Evolutionary conservation across 305 asterid species (phyloP).

Genomic region (Petunia hybrid): DNA sequence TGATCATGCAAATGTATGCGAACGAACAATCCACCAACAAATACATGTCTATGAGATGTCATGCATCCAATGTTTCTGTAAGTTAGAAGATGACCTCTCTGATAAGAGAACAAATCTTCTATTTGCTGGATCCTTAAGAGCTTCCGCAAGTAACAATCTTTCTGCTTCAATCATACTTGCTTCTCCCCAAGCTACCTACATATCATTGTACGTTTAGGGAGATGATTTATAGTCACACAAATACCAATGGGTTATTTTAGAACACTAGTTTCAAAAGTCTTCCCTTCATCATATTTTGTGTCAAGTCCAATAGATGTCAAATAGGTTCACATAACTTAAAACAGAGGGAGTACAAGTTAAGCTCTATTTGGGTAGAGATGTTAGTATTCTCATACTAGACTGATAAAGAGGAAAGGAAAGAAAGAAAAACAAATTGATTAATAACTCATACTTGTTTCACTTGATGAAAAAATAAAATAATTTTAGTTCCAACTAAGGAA

Average conservation of each 20-base stretch:
- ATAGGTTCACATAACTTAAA: too few species aligned
- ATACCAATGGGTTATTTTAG: too few species aligned
- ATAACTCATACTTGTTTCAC: neutral
- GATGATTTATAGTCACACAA: too few species aligned
- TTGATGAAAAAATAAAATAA: too few species aligned
- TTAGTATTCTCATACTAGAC: neutral
- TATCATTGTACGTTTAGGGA: too few species aligned
- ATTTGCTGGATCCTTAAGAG: conserved; percentile 88
- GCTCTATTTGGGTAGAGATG: neutral
- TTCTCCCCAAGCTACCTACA: conserved; percentile 98
- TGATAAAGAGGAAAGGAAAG: neutral
- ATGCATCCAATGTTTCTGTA: conserved; percentile 9
- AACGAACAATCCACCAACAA: neutral
- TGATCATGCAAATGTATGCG: neutral
- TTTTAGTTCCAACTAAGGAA: neutral
- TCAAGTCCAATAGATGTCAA: too few species aligned
- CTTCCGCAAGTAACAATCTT: conserved; percentile 81
- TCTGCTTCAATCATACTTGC: conserved; percentile 97
- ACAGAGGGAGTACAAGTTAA: neutral
- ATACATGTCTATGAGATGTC: neutral
- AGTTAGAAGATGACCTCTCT: conserved; percentile 68
- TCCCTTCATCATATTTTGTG: too few species aligned
- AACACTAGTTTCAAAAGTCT: too few species aligned
- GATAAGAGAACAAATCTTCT: conserved; percentile 93
- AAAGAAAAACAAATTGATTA: neutral